These are phyloP conservation scores for Manihot esculenta DNA, from an alignment of 441 rosid genomes.

Conservation along the genomic window DNA sequence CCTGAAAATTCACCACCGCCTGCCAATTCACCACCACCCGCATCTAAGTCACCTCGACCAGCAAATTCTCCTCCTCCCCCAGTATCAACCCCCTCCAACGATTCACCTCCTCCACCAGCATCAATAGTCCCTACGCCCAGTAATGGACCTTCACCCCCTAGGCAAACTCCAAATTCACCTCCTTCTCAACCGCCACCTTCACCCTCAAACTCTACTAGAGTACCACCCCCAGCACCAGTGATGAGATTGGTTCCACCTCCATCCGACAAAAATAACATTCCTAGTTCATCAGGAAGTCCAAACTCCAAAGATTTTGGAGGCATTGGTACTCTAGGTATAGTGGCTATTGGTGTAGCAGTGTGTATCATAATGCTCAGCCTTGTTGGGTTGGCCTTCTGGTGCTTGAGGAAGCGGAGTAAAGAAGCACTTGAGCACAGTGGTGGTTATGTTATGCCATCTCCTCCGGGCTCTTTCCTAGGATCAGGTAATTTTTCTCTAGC, in stretches of 20 bases:
- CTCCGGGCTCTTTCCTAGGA: slow-evolving; percentile 49
- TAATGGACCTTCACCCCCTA: slow-evolving; percentile 34
- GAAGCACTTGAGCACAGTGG: slow-evolving; percentile 41
- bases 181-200: slow-evolving; percentile 33
- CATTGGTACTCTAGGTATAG: slow-evolving; percentile 40
- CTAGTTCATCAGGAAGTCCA: slow-evolving; percentile 35
- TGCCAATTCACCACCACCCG: not conserved
- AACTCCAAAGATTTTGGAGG: slow-evolving; percentile 27
- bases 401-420: slow-evolving; percentile 53
- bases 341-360: slow-evolving; percentile 52
- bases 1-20: slow-evolving; percentile 8
- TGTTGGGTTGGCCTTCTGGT: slow-evolving; percentile 55
- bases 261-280: slow-evolving; percentile 28
- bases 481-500: slow-evolving; percentile 47
- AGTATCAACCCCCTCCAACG: slow-evolving; percentile 3
- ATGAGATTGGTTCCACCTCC: slow-evolving; percentile 42
- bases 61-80: too few species aligned
- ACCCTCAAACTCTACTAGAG: slow-evolving; percentile 42
- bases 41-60: too few species aligned
- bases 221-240: slow-evolving; percentile 40
- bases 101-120: not conserved
- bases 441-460: slow-evolving; percentile 64
- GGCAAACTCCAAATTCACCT: slow-evolving; percentile 23
- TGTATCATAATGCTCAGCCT: slow-evolving; percentile 55
- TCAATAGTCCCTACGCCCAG: slow-evolving; percentile 21